Evolutionary conservation across 2,329 filamentous ascomycete genomes (phyloP).

Genomic region (Diplodia intermedia): DNA sequence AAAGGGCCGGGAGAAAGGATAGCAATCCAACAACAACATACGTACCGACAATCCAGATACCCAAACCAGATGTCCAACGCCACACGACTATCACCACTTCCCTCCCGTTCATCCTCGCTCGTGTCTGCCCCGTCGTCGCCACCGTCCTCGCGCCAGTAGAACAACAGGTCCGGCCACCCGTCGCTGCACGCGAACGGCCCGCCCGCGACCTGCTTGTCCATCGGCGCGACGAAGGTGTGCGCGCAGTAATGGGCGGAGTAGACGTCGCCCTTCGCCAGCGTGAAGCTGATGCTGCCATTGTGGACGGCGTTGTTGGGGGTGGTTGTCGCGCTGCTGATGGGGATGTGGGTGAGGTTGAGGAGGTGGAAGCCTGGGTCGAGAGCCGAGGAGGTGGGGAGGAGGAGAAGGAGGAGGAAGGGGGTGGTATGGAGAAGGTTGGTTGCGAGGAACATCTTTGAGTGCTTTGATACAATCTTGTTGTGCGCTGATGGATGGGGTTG

Average conservation of each 20-base stretch:
- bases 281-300: conserved; percentile 17
- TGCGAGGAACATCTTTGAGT: background rate
- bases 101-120: background rate
- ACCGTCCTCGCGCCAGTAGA: conserved; percentile 7
- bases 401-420: background rate
- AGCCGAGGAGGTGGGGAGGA: background rate
- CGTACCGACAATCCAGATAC: conserved; percentile 12
- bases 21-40: background rate
- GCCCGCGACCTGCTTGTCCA: background rate
- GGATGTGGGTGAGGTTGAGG: conserved; percentile 25
- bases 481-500: background rate
- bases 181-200: conserved; percentile 15
- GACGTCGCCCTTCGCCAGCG: background rate
- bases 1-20: no score
- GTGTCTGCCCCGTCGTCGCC: background rate
- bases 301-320: background rate
- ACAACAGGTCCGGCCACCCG: background rate
- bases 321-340: background rate
- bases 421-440: background rate
- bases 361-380: conserved; percentile 5
- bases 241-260: background rate
- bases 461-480: background rate
- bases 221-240: background rate
- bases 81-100: background rate
- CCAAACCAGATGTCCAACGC: conserved; percentile 4